Conservation (phyloP, 352 stramenopile genomes). For the Halophytophthora batemanensis region DNA sequence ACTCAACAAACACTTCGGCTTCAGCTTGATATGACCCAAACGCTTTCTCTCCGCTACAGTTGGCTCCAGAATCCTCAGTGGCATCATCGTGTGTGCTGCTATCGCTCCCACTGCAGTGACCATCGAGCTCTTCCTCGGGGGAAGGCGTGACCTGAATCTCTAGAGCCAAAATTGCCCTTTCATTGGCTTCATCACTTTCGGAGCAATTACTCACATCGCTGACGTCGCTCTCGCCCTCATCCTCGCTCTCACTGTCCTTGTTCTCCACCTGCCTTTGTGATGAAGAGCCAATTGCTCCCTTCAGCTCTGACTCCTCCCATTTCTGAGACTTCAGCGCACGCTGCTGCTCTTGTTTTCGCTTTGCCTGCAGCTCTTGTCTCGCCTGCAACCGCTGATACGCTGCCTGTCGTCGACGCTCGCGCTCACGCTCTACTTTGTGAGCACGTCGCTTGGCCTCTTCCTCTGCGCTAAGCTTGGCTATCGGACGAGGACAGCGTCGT, state of each 20-base stretch:
- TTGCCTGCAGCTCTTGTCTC: slow-evolving; percentile 48
- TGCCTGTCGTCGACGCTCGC: slow-evolving; percentile 42
- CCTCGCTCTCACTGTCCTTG: too few relatives aligned
- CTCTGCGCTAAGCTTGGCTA: slow-evolving; percentile 28
- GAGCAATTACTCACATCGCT: slow-evolving; percentile 77
- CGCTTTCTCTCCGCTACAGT: too few relatives aligned
- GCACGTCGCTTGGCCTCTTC: slow-evolving; percentile 21
- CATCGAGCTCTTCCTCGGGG: slow-evolving; percentile 7
- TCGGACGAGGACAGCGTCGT: slow-evolving; percentile 19
- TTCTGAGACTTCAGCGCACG: slow-evolving; percentile 15
- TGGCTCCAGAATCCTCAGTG: too few relatives aligned
- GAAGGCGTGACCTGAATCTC: slow-evolving; percentile 15
- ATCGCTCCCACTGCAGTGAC: too few relatives aligned
- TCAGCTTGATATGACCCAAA: too few relatives aligned
- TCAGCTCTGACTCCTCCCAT: not conserved
- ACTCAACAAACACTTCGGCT: too few relatives aligned
- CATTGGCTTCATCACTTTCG: slow-evolving; percentile 50
- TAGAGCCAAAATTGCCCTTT: slow-evolving; percentile 52
- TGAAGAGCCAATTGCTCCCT: too few relatives aligned
- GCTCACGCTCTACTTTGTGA: slow-evolving; percentile 37
- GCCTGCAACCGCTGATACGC: slow-evolving; percentile 60
- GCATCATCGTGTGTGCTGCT: too few relatives aligned
- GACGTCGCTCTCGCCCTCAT: slow-evolving; percentile 45
- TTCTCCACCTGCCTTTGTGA: too few relatives aligned
- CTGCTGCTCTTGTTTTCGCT: slow-evolving; percentile 36